phyloP scores from a whole-genome alignment of 192 early-diverging fungal genomes.

The Obelidium mucronatum region DNA sequence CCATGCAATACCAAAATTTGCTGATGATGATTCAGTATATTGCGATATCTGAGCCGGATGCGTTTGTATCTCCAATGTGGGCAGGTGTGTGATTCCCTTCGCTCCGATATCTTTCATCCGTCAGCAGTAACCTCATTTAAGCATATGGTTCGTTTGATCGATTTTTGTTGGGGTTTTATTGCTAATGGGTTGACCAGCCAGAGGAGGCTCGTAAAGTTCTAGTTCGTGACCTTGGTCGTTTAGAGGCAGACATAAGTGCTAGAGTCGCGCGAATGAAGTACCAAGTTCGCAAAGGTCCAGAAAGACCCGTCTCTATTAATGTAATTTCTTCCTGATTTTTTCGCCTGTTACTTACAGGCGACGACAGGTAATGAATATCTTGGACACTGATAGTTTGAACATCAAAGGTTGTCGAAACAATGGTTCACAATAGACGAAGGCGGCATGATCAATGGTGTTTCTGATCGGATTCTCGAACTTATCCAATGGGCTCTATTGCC shows the following conservation, averaged over 20 bases:
- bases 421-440: not conserved
- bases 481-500: constrained; percentile 19
- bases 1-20: constrained; percentile 16
- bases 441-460: not conserved
- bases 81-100: not conserved
- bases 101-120: constrained; percentile 1
- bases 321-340: not conserved
- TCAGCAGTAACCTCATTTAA: not conserved
- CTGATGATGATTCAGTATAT: constrained; percentile 20
- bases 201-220: not conserved
- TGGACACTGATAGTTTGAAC: not conserved
- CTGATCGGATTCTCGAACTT: not conserved
- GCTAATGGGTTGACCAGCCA: too few species aligned
- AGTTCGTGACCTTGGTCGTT: not conserved
- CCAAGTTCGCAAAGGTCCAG: not conserved
- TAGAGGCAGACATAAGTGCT: not conserved
- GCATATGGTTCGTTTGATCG: not conserved
- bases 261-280: constrained; percentile 1
- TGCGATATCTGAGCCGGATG: constrained; percentile 5
- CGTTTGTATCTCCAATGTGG: constrained; percentile 20
- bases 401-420: not conserved
- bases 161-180: not conserved
- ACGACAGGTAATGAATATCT: not conserved
- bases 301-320: not conserved
- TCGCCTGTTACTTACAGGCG: too few species aligned